Evolutionary conservation across 2,329 filamentous ascomycete species (phyloP).

Genomic region (Metarhizium rileyi): DNA sequence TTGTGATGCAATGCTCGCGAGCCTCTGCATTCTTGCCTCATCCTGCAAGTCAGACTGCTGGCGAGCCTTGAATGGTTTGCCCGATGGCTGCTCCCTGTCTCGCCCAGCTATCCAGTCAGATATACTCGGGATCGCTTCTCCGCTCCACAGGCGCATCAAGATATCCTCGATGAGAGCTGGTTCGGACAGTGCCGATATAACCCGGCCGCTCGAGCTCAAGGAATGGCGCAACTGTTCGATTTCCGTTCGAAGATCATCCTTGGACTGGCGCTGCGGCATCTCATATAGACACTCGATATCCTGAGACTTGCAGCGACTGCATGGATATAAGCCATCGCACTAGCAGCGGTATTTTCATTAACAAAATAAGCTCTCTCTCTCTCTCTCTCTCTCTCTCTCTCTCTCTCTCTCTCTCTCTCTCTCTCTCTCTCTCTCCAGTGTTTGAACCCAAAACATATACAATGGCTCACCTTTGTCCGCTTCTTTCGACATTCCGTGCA

Average conservation of each 20-base stretch:
- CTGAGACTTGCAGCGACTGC: slow-evolving; percentile 42
- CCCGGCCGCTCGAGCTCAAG: slow-evolving; percentile 42
- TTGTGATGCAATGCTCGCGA: background rate
- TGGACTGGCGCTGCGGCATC: slow-evolving; percentile 50
- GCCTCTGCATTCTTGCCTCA: background rate
- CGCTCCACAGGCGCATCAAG: slow-evolving; percentile 38
- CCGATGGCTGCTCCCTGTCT: background rate
- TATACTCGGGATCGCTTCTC: slow-evolving; percentile 43
- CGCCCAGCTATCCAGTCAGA: slow-evolving; percentile 39
- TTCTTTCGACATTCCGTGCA: slow-evolving; percentile 53
- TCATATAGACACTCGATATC: slow-evolving; percentile 50
- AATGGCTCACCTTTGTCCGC: slow-evolving; percentile 41
- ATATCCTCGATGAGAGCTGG: slow-evolving; percentile 44
- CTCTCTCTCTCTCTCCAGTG: no score
- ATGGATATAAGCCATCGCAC: slow-evolving; percentile 50
- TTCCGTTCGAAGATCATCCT: slow-evolving; percentile 48
- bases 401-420: no score
- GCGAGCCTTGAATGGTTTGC: background rate
- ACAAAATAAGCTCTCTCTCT: background rate
- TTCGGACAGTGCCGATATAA: slow-evolving; percentile 42
- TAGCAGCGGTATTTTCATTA: slow-evolving; percentile 13
- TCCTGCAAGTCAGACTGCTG: background rate
- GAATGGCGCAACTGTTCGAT: slow-evolving; percentile 45
- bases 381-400: no score
- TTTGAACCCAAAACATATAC: no score